These are phyloP conservation scores for Buddleja alternifolia DNA, from an alignment of 257 asterid species.

Conservation along the genomic window DNA sequence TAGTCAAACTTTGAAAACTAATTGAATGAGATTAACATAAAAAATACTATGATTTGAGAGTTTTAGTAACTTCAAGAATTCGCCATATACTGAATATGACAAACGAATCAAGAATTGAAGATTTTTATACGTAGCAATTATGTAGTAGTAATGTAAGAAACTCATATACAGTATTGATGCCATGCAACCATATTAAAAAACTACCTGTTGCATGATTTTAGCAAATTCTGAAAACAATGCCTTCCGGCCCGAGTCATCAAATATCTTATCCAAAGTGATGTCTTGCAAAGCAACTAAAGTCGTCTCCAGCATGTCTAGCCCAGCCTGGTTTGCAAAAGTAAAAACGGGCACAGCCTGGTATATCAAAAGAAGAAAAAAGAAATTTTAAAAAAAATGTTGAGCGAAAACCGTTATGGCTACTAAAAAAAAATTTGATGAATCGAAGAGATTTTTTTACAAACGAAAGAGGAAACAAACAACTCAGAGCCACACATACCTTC, in stretches of 20 bases:
- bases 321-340: slow-evolving; percentile 91
- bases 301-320: slow-evolving; percentile 95
- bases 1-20: too few relatives aligned
- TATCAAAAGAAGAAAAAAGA: background rate
- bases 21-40: too few relatives aligned
- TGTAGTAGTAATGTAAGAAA: too few relatives aligned
- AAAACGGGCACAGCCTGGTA: slow-evolving; percentile 80
- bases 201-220: slow-evolving; percentile 94
- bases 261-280: slow-evolving; percentile 79
- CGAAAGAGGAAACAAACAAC: background rate
- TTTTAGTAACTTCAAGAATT: too few relatives aligned
- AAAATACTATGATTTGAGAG: too few relatives aligned
- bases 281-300: slow-evolving; percentile 91
- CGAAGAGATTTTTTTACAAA: too few relatives aligned
- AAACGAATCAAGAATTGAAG: too few relatives aligned
- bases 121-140: too few relatives aligned
- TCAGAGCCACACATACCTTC: slow-evolving; percentile 53
- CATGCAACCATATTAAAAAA: background rate
- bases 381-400: background rate
- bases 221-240: slow-evolving; percentile 73
- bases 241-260: slow-evolving; percentile 80
- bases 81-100: too few relatives aligned
- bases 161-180: background rate
- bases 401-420: background rate
- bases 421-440: too few relatives aligned